Evolutionary conservation across 345 rosid species (phyloP), one percentile per base, ranked within the genome.

Genomic region (Gynandropsis gynandra): DNA sequence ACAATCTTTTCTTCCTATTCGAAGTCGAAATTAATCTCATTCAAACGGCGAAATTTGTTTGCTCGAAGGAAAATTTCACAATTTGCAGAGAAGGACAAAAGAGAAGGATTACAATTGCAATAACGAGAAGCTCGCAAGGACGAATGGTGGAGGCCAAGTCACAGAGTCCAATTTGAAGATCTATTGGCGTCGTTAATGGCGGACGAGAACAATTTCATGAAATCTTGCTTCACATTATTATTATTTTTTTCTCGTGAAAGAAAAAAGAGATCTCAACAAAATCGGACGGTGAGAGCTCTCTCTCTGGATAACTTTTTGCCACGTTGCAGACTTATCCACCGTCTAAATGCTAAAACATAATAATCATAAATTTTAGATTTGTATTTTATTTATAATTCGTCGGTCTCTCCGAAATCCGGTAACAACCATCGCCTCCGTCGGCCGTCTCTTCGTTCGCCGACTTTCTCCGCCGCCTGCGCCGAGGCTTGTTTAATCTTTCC

Each of bases 161-260:
- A 32, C 10, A 21, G 17, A 41, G 0, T 18, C 11, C 4, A 6
- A 36, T 36, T 10, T 48, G 33, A 16, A 63, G 42, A 11, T 56
- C 62, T 56, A 36, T 35, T 50, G 58, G 44, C 53, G 63, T 57
- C 54, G 69, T 51, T 43, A 64, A 64, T 64, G 69, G 63, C 58
- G 58, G 48, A 64, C 44, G 52, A 4, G 44, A 56, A 33, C 31
- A 57, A 29, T 56, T 57, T 64, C 56, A 42, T 60, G 33, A 35
- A 10, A 36, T 46, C 24, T 34, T 35, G 27, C 15, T 16, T 15
- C 46, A 38, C 10, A 10, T n/a, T 33, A 42, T 60, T 42, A 10
- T 14, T 1, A 31, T 49, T 56, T 24, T 13, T 27, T 43, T 51
- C 37, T 44, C 15, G 43, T 9, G 19, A 0, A 9, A 15, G n/a